Evolutionary conservation across 1,284 basidiomycete genomes (phyloP), one percentile per base, ranked within the genome.

Genomic region (Erythrobasidium hasegawianum): DNA sequence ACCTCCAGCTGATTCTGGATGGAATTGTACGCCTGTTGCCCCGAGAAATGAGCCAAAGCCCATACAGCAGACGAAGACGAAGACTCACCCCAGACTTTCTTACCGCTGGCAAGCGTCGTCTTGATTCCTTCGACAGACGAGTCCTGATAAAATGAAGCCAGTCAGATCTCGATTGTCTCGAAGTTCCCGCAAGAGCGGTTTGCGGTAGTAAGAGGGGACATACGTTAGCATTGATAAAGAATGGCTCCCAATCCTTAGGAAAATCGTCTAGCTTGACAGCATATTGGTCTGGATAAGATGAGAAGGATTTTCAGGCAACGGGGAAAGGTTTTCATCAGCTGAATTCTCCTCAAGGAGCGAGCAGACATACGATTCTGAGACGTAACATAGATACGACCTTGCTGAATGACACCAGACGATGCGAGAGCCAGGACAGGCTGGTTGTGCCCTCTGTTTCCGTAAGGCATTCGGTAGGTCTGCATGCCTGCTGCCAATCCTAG

Each of bases 401-500:
- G 90, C 76, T 86, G 89, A 80, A 97, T 93, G 29, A 88, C 91
- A 2, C 94, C 92, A 8, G 89, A 85, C 41, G 85, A 87, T 39
- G 91, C 90, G 60, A 97, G 83, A 24, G 95, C 95, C 39, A 98
- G 83, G 16, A 98, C 95, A 45, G 95, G 95, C 78, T 98, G 95
- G 78, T 98, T 98, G 80, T 98, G 96, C n/a, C 95, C 95, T 74
- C 95, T 88, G 79, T 98, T 97, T 27, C 95, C 94, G 75, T 97
- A 97, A 20, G 87, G 90, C 92, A 96, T 96, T 38, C 93, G 84
- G 78, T 97, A 97, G 7, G 94, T 91, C 74, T 97, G 92, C 69
- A 97, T 80, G 49, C 96, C 96, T 20, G 93, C 94, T 16, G 95
- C 95, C 81, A 98, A 88, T 56, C 96, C 95, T 73, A 98, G 90